phyloP scores from a whole-genome alignment of 169 alveolate species.

The Eimeria necatrix region DNA sequence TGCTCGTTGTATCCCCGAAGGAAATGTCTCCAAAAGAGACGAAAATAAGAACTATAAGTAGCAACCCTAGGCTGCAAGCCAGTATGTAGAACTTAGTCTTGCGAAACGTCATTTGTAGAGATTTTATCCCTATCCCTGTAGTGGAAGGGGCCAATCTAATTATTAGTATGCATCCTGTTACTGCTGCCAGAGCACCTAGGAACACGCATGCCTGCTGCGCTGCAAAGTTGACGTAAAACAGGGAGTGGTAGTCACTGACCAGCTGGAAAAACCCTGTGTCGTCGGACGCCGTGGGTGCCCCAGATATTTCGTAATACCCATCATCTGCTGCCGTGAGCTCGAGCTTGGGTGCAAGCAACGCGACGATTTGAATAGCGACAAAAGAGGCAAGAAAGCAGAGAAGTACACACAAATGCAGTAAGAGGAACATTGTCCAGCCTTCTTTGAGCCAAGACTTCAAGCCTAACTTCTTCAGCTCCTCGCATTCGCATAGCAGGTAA shows the following conservation, averaged over 20 bases:
- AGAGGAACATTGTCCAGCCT: conserved; percentile 30
- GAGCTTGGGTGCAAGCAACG: conserved; percentile 38
- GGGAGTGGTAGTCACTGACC: neutral
- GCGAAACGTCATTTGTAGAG: conserved; percentile 55
- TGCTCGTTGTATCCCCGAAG: conserved; percentile 27
- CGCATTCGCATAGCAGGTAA: conserved; percentile 33
- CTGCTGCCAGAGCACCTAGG: conserved; percentile 9
- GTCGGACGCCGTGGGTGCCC: conserved; percentile 22
- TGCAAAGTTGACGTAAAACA: conserved; percentile 18
- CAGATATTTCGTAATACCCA: conserved; percentile 49
- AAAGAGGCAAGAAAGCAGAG: conserved; percentile 24
- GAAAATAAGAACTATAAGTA: conserved; percentile 45
- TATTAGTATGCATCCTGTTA: conserved; percentile 45
- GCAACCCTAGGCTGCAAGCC: conserved; percentile 56
- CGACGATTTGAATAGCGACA: conserved; percentile 12
- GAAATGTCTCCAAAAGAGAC: conserved; percentile 61
- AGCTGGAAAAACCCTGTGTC: conserved; percentile 40
- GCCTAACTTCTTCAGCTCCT: conserved; percentile 3
- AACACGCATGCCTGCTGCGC: conserved; percentile 26
- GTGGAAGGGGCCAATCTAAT: conserved; percentile 40
- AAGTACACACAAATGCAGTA: conserved; percentile 9
- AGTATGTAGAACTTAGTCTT: conserved; percentile 26
- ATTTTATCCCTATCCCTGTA: conserved; percentile 51
- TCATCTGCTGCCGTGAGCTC: neutral
- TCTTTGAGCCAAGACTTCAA: conserved; percentile 40